These are phyloP conservation scores for Neurospora sp. DNA, from an alignment of 2,329 filamentous ascomycete species.

Conservation along the genomic window DNA sequence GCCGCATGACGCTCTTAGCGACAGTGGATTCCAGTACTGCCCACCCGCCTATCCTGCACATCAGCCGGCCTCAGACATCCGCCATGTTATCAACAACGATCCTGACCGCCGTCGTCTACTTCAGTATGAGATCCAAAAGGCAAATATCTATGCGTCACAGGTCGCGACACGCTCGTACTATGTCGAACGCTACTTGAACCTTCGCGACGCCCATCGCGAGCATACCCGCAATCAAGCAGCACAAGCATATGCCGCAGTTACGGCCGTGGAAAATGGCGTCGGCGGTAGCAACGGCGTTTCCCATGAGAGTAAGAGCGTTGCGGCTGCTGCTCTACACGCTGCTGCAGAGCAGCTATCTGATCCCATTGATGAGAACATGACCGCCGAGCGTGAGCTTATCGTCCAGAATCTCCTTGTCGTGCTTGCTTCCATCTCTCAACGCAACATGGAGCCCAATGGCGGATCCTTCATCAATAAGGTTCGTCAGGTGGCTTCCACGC, in stretches of 20 bases:
- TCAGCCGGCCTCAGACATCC: constrained; percentile 39
- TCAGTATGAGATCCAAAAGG: constrained; percentile 85
- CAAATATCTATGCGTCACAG: constrained; percentile 77
- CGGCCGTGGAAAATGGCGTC: constrained; percentile 23
- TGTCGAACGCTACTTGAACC: constrained; percentile 75
- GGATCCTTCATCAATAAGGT: constrained; percentile 70
- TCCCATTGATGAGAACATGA: constrained; percentile 53
- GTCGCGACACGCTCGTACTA: constrained; percentile 74
- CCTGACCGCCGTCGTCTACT: constrained; percentile 44
- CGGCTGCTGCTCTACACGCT: constrained; percentile 29
- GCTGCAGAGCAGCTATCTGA: constrained; percentile 32
- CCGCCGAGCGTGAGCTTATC: constrained; percentile 68
- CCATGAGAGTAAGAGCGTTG: constrained; percentile 18
- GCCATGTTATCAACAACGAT: constrained; percentile 38
- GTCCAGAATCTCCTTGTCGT: constrained; percentile 69
- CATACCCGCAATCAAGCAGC: constrained; percentile 20
- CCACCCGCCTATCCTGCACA: constrained; percentile 38
- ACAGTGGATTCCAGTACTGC: constrained; percentile 39
- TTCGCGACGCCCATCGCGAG: constrained; percentile 55
- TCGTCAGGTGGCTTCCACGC: constrained; percentile 69
- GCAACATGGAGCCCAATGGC: constrained; percentile 69
- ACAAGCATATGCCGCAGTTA: constrained; percentile 25
- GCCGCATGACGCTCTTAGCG: constrained; percentile 25
- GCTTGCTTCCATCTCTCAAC: constrained; percentile 67
- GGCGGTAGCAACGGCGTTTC: constrained; percentile 23